Evolutionary conservation across 257 asterid genomes (phyloP), one percentile per base, ranked within the genome.

Genomic region (Solanum ossicruentum): DNA sequence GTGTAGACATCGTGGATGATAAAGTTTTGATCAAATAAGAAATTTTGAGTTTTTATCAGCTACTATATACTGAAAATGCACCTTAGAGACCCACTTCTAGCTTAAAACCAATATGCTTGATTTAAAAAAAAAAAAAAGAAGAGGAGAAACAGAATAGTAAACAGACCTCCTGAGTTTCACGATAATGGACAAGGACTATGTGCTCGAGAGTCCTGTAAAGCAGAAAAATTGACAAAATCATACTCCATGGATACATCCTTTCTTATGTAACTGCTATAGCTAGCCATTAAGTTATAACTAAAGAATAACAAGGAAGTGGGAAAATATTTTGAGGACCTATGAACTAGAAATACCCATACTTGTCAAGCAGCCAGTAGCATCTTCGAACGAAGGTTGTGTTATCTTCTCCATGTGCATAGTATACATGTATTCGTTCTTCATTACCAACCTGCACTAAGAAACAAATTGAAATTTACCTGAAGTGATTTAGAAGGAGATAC

Each of bases 331-430:
- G 83, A 80, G 69, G 78, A 39, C 66, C 85, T 71, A 57, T 87
- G 56, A 55, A 58, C 82, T 83, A 72, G 20, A 72, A 21, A 18
- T 72, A 63, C 84, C 55, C 98, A 88, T 93, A 96, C 99, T 96
- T 96, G 91, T 96, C 98, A 75, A 96, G 98, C 71, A 95, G 92
- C 98, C 99, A 96, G 88, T 95, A 96, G 86, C 98, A 96, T 93
- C 99, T 92, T 80, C 98, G 97, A 83, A 95, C 99, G 90, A 95
- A 96, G 80, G 98, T 96, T 52, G 94, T 88, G 80, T 88, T 93
- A 88, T 92, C 96, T 90, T 95, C 95, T 81, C 98, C 99, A 88
- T 95, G 98, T 65, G 99, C 99, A 88, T 96, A 96, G 94, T 96
- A 96, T 84, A 95, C 99, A 90, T 96, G 98, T 88, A 96, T 96